A percentile compares a stretch with the other conserved stretches of the same genome.
Evolutionary conservation across 108 stramenopile species (phyloP).

Genomic region (Nitzschia putrida): DNA sequence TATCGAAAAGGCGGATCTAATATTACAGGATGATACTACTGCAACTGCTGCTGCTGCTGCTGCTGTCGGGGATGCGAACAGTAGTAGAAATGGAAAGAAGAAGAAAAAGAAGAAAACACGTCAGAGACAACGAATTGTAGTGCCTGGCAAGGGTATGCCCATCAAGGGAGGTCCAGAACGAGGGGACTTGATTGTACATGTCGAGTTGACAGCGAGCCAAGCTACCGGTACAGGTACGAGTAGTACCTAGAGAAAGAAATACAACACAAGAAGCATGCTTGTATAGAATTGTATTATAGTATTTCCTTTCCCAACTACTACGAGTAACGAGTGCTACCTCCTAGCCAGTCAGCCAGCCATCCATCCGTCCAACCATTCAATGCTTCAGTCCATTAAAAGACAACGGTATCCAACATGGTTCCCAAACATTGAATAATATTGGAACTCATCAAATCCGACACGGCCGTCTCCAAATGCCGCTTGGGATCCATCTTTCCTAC

Average conservation of each 20-base stretch:
- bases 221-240: neutral
- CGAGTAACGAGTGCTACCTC: too few relatives aligned
- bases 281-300: conserved; percentile 1
- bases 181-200: conserved; percentile 72
- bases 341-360: too few relatives aligned
- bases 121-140: conserved; percentile 46
- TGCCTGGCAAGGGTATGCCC: conserved; percentile 72
- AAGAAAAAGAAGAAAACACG: conserved; percentile 15
- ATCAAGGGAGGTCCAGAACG: conserved; percentile 57
- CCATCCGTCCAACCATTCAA: too few relatives aligned
- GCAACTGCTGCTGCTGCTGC: conserved; percentile 53
- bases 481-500: conserved; percentile 99
- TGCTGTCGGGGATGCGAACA: conserved; percentile 60
- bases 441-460: conserved; percentile 91
- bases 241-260: neutral
- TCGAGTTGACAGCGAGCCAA: conserved; percentile 20
- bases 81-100: conserved; percentile 2
- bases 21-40: conserved; percentile 44
- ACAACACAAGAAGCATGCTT: neutral
- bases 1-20: neutral
- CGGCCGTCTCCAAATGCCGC: conserved; percentile 87
- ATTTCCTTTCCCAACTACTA: too few relatives aligned
- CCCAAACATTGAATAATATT: conserved; percentile 98
- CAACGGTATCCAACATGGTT: conserved; percentile 97
- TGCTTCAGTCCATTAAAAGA: conserved; percentile 66